Conservation (phyloP, 495 filamentous ascomycete species). For the Evansstolkia leycettana region DNA sequence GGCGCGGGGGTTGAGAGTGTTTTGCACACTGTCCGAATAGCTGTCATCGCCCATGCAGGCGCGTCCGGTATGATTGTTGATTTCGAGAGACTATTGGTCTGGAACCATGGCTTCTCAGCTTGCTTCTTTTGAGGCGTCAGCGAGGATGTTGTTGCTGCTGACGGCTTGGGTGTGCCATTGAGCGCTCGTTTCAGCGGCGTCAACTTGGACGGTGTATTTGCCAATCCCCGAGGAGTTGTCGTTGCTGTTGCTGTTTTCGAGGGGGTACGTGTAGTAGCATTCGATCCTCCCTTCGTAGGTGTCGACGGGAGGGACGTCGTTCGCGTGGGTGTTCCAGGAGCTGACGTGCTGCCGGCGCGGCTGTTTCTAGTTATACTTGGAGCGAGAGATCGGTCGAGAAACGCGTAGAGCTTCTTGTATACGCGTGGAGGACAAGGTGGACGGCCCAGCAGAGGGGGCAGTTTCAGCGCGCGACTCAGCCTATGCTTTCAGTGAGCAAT, state of each 20-base stretch:
- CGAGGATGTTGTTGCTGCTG: slow-evolving; percentile 10
- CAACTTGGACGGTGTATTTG: slow-evolving; percentile 31
- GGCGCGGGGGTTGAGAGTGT: slow-evolving; percentile 41
- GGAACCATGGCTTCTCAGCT: slow-evolving; percentile 6
- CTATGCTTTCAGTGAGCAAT: slow-evolving; percentile 25
- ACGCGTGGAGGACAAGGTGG: slow-evolving; percentile 73
- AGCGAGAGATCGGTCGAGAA: slow-evolving; percentile 62
- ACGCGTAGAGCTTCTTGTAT: slow-evolving; percentile 74
- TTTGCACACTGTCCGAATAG: slow-evolving; percentile 53
- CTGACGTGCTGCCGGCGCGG: slow-evolving; percentile 17
- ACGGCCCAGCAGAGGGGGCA: slow-evolving; percentile 66
- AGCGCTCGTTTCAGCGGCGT: slow-evolving; percentile 26
- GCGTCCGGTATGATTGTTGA: slow-evolving; percentile 33
- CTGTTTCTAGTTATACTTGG: slow-evolving; percentile 19
- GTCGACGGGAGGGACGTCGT: slow-evolving; percentile 19
- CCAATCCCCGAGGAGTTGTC: slow-evolving; percentile 21
- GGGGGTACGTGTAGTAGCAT: slow-evolving; percentile 14
- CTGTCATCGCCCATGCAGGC: slow-evolving; percentile 55
- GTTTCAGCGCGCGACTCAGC: slow-evolving; percentile 68
- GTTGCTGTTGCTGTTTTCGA: slow-evolving; percentile 18
- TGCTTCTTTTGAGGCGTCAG: slow-evolving; percentile 12
- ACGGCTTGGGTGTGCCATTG: slow-evolving; percentile 6
- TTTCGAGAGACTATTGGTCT: slow-evolving; percentile 9
- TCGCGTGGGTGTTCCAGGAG: slow-evolving; percentile 17
- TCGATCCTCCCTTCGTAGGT: slow-evolving; percentile 18